Percentiles rank a stretch among this genome's conserved stretches.
These are phyloP conservation scores for Corchorus olitorius DNA, from an alignment of 345 rosid genomes.

Conservation along the genomic window DNA sequence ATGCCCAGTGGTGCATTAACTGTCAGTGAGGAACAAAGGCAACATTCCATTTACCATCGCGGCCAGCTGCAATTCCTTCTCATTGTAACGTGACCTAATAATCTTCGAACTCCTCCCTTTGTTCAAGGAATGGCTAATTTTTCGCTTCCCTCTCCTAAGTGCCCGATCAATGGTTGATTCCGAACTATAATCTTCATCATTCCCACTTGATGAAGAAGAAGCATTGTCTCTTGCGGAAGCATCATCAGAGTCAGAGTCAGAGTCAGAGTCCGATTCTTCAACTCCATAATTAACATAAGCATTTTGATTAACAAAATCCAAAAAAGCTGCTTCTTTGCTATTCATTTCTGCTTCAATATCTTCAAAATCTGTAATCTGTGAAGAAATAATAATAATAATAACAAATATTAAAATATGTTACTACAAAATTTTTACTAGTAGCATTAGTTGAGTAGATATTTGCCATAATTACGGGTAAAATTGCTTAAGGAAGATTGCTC, in stretches of 20 bases:
- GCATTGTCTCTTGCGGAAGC: background rate
- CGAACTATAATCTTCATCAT: conserved; percentile 4
- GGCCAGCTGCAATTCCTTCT: background rate
- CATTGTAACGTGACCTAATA: background rate
- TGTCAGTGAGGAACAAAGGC: background rate
- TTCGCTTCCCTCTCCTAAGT: background rate
- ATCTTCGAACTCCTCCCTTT: background rate
- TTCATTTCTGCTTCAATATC: background rate
- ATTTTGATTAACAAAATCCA: conserved; percentile 6
- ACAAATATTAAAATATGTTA: no score
- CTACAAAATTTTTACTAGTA: no score
- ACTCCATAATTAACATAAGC: background rate
- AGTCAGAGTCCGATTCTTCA: background rate
- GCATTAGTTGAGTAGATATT: no score
- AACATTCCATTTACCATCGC: conserved; percentile 20
- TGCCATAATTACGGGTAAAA: no score
- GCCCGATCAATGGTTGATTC: background rate
- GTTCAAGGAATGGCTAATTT: background rate
- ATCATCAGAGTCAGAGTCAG: background rate
- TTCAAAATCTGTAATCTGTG: background rate
- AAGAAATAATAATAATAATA: no score
- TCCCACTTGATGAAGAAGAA: conserved; percentile 12
- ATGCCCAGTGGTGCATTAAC: background rate
- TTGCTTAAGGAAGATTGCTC: no score
- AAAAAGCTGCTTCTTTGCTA: background rate